These are phyloP conservation scores for Bocquillonia castaneifolia DNA, from an alignment of 441 rosid species.

Conservation along the genomic window DNA sequence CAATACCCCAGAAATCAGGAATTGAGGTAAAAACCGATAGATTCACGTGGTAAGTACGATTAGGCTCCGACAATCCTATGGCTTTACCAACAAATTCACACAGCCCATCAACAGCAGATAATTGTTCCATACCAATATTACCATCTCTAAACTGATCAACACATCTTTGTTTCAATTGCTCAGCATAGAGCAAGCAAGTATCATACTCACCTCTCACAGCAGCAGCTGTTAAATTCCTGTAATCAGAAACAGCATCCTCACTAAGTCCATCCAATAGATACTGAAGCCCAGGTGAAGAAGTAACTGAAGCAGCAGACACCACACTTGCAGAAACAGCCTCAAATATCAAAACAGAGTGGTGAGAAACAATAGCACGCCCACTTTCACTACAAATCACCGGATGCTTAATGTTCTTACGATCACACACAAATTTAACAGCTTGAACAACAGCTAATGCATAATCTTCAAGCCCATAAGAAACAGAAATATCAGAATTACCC, in stretches of 20 bases:
- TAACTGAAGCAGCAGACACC: slow-evolving; percentile 19
- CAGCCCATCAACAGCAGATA: slow-evolving; percentile 80
- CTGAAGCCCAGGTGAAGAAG: slow-evolving; percentile 38
- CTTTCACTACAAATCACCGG: slow-evolving; percentile 88
- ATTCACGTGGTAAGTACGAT: slow-evolving; percentile 71
- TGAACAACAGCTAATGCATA: slow-evolving; percentile 80
- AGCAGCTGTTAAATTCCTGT: slow-evolving; percentile 44
- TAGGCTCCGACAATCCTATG: slow-evolving; percentile 53
- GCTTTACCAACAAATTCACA: slow-evolving; percentile 62
- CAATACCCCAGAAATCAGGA: slow-evolving; percentile 98
- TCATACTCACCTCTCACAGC: slow-evolving; percentile 61
- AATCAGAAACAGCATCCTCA: slow-evolving; percentile 57
- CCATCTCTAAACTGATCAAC: slow-evolving; percentile 85
- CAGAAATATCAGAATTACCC: slow-evolving; percentile 71
- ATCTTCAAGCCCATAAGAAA: slow-evolving; percentile 72
- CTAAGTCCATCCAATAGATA: slow-evolving; percentile 46
- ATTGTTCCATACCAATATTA: slow-evolving; percentile 63
- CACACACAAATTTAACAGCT: slow-evolving; percentile 62
- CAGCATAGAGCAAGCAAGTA: slow-evolving; percentile 59
- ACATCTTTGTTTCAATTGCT: slow-evolving; percentile 76
- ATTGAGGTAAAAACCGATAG: slow-evolving; percentile 89
- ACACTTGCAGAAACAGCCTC: slow-evolving; percentile 64
- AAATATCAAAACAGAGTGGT: slow-evolving; percentile 75
- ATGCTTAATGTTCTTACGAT: slow-evolving; percentile 65
- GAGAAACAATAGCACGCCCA: slow-evolving; percentile 89